Conservation (phyloP, 2,329 filamentous ascomycete species). For the Cladosporium sp. region DNA sequence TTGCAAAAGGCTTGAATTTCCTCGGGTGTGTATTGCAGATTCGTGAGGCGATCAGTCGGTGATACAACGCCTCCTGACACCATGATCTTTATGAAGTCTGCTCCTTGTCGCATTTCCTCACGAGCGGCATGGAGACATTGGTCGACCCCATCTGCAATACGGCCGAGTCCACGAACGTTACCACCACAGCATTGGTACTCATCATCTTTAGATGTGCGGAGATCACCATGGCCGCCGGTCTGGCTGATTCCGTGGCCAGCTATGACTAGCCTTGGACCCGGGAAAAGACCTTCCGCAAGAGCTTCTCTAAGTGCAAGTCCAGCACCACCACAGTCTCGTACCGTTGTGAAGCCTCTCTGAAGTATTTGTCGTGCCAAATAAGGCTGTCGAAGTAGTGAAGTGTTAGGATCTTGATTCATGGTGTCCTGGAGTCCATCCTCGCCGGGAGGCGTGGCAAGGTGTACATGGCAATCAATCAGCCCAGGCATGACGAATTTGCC, state of each 20-base stretch:
- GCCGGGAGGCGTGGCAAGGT: constrained; percentile 45
- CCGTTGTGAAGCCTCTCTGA: constrained; percentile 54
- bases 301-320: constrained; percentile 53
- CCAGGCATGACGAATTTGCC: constrained; percentile 48
- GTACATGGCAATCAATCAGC: constrained; percentile 51
- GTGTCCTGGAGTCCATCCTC: constrained; percentile 34
- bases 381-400: constrained; percentile 44
- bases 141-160: constrained; percentile 52
- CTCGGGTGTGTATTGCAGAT: constrained; percentile 53
- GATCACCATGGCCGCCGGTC: constrained; percentile 56
- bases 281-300: constrained; percentile 52
- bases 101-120: constrained; percentile 53
- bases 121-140: constrained; percentile 51
- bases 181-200: constrained; percentile 47
- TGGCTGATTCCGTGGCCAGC: constrained; percentile 53
- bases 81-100: constrained; percentile 63
- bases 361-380: constrained; percentile 50
- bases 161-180: constrained; percentile 37
- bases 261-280: constrained; percentile 55
- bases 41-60: constrained; percentile 51
- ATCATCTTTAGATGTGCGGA: constrained; percentile 44
- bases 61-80: constrained; percentile 54
- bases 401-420: constrained; percentile 33
- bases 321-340: constrained; percentile 57
- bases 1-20: constrained; percentile 54